These are phyloP conservation scores for Aquanectria penicillioides DNA, from an alignment of 2,329 filamentous ascomycete species.

Conservation along the genomic window DNA sequence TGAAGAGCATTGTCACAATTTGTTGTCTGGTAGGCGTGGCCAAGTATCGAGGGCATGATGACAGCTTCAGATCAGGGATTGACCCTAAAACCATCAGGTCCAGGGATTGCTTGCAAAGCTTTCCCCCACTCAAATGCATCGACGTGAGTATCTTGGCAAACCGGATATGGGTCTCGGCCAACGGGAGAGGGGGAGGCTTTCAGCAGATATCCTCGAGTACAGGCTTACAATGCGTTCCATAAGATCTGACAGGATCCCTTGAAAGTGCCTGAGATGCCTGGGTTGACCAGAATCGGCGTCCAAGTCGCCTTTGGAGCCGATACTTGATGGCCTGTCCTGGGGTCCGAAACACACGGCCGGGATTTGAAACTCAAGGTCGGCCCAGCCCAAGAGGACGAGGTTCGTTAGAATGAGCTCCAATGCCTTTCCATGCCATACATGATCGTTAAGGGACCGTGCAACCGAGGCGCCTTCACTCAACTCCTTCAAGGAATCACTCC, in stretches of 20 bases:
- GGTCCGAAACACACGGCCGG: constrained; percentile 64
- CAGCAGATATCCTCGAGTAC: constrained; percentile 76
- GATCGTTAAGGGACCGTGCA: constrained; percentile 84
- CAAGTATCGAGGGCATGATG: constrained; percentile 64
- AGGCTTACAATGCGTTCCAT: constrained; percentile 78
- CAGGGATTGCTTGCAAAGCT: constrained; percentile 68
- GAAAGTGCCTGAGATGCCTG: constrained; percentile 63
- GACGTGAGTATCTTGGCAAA: constrained; percentile 76
- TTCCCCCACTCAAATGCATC: constrained; percentile 72
- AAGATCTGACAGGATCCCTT: constrained; percentile 74
- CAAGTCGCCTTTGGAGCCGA: constrained; percentile 43
- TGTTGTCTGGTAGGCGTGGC: constrained; percentile 68
- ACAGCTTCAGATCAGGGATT: constrained; percentile 60
- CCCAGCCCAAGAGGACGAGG: constrained; percentile 85
- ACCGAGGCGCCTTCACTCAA: constrained; percentile 81
- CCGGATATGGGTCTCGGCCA: constrained; percentile 78
- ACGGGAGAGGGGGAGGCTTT: constrained; percentile 77
- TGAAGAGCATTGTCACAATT: constrained; percentile 73
- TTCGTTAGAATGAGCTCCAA: constrained; percentile 87
- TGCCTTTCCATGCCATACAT: constrained; percentile 97
- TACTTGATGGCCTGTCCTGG: constrained; percentile 57
- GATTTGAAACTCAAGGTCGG: constrained; percentile 84
- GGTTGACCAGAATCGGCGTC: constrained; percentile 56
- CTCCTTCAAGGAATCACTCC: constrained; percentile 87
- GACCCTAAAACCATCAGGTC: constrained; percentile 73